Evolutionary conservation across 345 rosid genomes (phyloP).

Genomic region (Hirschfeldia incana): DNA sequence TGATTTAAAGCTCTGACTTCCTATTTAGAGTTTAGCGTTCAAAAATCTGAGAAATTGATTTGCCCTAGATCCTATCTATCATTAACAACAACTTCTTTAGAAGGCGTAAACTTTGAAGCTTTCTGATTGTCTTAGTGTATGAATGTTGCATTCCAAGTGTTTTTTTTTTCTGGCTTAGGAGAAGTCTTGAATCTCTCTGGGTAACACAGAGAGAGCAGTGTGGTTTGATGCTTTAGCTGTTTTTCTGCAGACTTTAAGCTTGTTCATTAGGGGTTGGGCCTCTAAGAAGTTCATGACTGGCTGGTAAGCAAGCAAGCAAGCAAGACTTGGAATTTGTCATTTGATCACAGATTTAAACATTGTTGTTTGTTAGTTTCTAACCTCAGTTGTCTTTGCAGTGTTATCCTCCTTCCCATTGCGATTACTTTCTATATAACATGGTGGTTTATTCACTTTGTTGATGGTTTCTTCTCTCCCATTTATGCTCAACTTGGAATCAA

Average conservation of each 20-base stretch:
- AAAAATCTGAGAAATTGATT: slow-evolving; percentile 21
- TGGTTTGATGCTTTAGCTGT: slow-evolving; percentile 10
- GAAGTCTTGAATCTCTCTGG: slow-evolving; percentile 11
- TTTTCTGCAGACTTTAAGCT: slow-evolving; percentile 73
- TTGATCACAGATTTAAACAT: neutral
- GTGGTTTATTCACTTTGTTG: slow-evolving; percentile 99
- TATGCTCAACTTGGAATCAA: slow-evolving; percentile 93
- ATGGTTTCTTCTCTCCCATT: slow-evolving; percentile 98
- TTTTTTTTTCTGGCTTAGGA: neutral
- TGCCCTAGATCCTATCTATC: slow-evolving; percentile 20
- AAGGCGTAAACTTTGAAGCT: neutral
- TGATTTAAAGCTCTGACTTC: neutral
- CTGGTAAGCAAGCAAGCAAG: slow-evolving; percentile 55
- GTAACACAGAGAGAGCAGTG: neutral
- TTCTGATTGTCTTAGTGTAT: neutral
- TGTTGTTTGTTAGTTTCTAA: slow-evolving; percentile 5
- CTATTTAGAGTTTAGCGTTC: neutral
- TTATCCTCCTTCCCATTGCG: slow-evolving; percentile 91
- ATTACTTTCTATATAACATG: slow-evolving; percentile 95
- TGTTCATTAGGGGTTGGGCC: slow-evolving; percentile 94
- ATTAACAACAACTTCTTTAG: slow-evolving; percentile 14
- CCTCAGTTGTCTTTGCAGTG: slow-evolving; percentile 60
- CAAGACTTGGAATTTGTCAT: neutral
- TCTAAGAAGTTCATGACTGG: slow-evolving; percentile 99
- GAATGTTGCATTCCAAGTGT: neutral